Conservation (phyloP, 768 basidiomycete genomes). For the Boletellus ananiceps region DNA sequence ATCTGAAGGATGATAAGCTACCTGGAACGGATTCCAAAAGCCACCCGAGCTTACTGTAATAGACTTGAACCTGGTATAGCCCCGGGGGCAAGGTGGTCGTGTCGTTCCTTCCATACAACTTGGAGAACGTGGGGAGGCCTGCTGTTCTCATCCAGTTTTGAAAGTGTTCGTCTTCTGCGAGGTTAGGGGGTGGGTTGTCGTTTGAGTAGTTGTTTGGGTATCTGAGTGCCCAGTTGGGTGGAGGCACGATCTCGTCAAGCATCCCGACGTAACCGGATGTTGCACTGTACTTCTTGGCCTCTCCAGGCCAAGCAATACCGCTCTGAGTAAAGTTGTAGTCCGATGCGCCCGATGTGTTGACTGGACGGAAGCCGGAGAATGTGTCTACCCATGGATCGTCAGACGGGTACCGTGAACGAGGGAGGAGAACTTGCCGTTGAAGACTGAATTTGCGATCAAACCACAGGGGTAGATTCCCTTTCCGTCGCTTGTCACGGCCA, state of each 20-base stretch:
- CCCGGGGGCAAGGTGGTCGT: slow-evolving; percentile 65
- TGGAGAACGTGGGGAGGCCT: slow-evolving; percentile 93
- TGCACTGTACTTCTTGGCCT: slow-evolving; percentile 81
- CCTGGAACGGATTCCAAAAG: not conserved
- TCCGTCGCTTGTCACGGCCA: slow-evolving; percentile 47
- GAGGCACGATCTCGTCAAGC: slow-evolving; percentile 72
- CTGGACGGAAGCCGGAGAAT: slow-evolving; percentile 56
- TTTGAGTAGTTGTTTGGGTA: slow-evolving; percentile 74
- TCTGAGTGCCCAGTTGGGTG: slow-evolving; percentile 81
- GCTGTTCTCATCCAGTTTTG: slow-evolving; percentile 99
- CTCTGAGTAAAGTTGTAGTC: slow-evolving; percentile 69
- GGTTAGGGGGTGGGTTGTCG: slow-evolving; percentile 62
- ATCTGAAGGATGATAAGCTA: slow-evolving; percentile 46
- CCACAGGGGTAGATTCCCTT: slow-evolving; percentile 90
- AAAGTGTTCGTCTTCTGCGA: slow-evolving; percentile 82
- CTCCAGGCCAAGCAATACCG: slow-evolving; percentile 95
- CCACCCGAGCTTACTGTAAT: slow-evolving; percentile 55
- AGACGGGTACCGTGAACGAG: not conserved
- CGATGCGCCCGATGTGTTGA: slow-evolving; percentile 36
- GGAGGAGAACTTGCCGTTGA: slow-evolving; percentile 65
- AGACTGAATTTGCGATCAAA: slow-evolving; percentile 92
- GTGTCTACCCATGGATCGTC: slow-evolving; percentile 56
- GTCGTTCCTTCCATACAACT: slow-evolving; percentile 92
- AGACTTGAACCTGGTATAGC: slow-evolving; percentile 67
- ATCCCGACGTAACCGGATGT: slow-evolving; percentile 49